These are phyloP conservation scores for Eucalyptus virginea DNA, from an alignment of 345 rosid genomes.

Conservation along the genomic window DNA sequence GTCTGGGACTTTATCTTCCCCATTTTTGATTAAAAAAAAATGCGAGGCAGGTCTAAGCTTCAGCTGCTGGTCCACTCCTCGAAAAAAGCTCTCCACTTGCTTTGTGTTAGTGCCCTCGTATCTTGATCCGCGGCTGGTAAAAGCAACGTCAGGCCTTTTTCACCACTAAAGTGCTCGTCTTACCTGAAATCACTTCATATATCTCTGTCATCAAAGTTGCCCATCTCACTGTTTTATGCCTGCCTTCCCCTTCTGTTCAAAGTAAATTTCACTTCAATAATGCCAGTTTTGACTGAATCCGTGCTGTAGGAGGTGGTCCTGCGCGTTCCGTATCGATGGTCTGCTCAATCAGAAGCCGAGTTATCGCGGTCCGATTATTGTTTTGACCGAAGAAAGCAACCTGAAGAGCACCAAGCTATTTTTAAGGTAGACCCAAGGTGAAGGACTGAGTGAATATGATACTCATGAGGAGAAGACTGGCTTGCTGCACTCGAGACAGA, in stretches of 20 bases:
- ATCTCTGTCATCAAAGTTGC: background rate
- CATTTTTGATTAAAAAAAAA: background rate
- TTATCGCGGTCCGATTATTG: background rate
- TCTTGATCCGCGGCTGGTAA: background rate
- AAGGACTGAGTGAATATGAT: conserved; percentile 10
- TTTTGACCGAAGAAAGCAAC: background rate
- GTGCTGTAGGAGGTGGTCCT: background rate
- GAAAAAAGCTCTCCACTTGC: background rate
- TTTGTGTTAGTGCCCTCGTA: background rate
- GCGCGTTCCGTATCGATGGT: background rate
- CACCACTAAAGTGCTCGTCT: background rate
- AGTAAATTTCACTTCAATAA: background rate
- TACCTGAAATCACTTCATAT: background rate
- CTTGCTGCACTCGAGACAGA: conserved; percentile 68
- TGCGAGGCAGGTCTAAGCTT: background rate
- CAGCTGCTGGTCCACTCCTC: background rate
- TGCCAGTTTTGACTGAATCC: background rate
- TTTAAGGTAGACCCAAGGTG: background rate
- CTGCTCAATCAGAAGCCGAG: background rate
- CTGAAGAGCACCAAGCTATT: too few relatives aligned
- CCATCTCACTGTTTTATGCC: background rate
- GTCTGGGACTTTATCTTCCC: background rate
- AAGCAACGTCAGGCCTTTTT: background rate
- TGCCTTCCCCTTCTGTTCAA: background rate
- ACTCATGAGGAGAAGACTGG: conserved; percentile 60